These are phyloP conservation scores for Meyerozyma carpophila DNA, from an alignment of 1,139 yeast species.

Conservation along the genomic window DNA sequence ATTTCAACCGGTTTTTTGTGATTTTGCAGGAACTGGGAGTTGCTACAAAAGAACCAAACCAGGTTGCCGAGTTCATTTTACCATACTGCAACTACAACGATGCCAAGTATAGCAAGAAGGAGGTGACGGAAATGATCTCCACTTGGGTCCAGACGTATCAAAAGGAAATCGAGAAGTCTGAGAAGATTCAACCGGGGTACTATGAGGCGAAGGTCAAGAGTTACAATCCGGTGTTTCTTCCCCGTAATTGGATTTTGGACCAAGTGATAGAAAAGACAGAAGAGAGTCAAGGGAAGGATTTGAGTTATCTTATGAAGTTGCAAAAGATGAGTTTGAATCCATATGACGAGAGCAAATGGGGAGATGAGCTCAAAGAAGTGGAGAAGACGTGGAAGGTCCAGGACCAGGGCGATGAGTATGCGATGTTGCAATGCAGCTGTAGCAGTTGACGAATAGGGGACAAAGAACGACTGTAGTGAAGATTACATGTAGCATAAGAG, in stretches of 20 bases:
- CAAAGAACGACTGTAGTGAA: no score
- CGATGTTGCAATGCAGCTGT: slow-evolving; percentile 65
- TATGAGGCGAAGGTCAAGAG: slow-evolving; percentile 23
- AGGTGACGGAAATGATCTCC: slow-evolving; percentile 24
- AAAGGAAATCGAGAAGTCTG: slow-evolving; percentile 28
- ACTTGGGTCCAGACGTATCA: slow-evolving; percentile 39
- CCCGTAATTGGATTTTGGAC: slow-evolving; percentile 82
- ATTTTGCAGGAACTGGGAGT: slow-evolving; percentile 44
- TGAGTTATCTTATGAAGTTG: slow-evolving; percentile 44
- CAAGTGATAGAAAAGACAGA: slow-evolving; percentile 61
- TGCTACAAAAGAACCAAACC: slow-evolving; percentile 11
- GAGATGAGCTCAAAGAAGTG: slow-evolving; percentile 50
- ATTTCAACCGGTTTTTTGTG: slow-evolving; percentile 75
- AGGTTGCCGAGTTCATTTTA: slow-evolving; percentile 27
- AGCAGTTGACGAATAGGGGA: slow-evolving; percentile 44
- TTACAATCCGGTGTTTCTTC: slow-evolving; percentile 74
- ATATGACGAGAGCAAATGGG: slow-evolving; percentile 57
- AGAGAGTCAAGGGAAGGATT: slow-evolving; percentile 30
- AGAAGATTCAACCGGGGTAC: slow-evolving; percentile 19
- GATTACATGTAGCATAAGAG: no score
- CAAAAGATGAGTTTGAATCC: slow-evolving; percentile 63
- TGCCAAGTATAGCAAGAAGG: slow-evolving; percentile 25
- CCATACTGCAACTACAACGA: slow-evolving; percentile 14
- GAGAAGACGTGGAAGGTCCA: slow-evolving; percentile 51
- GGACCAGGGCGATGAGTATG: slow-evolving; percentile 38